Conservation (phyloP, 306 rosid genomes). For the Dalbergia cochinchinensis region DNA sequence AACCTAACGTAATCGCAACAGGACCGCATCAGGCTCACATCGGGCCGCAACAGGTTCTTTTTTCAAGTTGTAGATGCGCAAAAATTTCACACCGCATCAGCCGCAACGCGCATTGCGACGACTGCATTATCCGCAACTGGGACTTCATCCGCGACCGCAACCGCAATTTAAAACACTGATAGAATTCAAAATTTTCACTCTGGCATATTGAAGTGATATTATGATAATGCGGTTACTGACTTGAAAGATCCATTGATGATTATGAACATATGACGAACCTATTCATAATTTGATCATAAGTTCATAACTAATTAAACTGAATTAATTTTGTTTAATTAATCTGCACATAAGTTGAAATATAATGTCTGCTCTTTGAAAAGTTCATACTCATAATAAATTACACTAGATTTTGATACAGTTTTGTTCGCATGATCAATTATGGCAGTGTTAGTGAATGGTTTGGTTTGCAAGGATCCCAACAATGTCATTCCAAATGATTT, state of each 20-base stretch:
- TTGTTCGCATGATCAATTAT: not conserved
- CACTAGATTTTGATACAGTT: not conserved
- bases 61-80: too few relatives aligned
- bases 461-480: constrained; percentile 53
- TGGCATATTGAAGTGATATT: too few relatives aligned
- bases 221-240: not conserved
- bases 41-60: too few relatives aligned
- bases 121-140: too few relatives aligned
- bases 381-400: not conserved
- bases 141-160: too few relatives aligned
- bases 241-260: not conserved
- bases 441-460: constrained; percentile 49
- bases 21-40: too few relatives aligned
- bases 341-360: too few relatives aligned
- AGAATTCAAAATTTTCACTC: not conserved
- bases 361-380: not conserved
- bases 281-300: not conserved
- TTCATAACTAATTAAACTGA: not conserved
- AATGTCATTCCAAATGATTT: constrained; percentile 45
- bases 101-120: too few relatives aligned
- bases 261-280: too few relatives aligned
- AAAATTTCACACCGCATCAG: too few relatives aligned
- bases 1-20: too few relatives aligned
- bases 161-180: too few relatives aligned
- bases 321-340: not conserved